These are phyloP conservation scores for Ogataea nonfermentans DNA, from an alignment of 805 yeast genomes.

Conservation along the genomic window DNA sequence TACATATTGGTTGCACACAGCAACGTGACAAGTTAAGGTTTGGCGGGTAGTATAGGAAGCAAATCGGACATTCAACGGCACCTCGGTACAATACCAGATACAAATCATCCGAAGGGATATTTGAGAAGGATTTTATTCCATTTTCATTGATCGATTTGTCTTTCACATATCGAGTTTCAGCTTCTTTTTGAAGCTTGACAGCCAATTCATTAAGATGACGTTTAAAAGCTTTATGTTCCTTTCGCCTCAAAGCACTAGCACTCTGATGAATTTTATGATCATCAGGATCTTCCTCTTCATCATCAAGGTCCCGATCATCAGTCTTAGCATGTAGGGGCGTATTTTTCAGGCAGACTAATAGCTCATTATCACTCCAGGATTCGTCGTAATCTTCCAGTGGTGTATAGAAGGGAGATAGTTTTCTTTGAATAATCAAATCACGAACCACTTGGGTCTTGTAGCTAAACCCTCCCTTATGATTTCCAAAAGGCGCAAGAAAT, in stretches of 20 bases:
- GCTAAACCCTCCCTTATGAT: slow-evolving; percentile 73
- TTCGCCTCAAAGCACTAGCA: slow-evolving; percentile 44
- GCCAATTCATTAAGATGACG: slow-evolving; percentile 41
- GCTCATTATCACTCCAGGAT: slow-evolving; percentile 67
- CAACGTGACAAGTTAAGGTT: slow-evolving; percentile 79
- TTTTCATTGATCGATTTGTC: slow-evolving; percentile 29
- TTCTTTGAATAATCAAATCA: slow-evolving; percentile 62
- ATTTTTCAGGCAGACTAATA: slow-evolving; percentile 50
- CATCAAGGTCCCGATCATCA: slow-evolving; percentile 42
- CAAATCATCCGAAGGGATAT: slow-evolving; percentile 43
- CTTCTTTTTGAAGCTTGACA: slow-evolving; percentile 36
- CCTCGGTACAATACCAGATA: slow-evolving; percentile 61
- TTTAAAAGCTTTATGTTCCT: slow-evolving; percentile 45
- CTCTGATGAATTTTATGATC: slow-evolving; percentile 58
- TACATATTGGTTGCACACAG: slow-evolving; percentile 89
- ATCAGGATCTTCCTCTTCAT: slow-evolving; percentile 60
- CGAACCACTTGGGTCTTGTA: slow-evolving; percentile 75
- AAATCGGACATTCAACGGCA: slow-evolving; percentile 88
- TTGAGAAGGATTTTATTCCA: slow-evolving; percentile 29
- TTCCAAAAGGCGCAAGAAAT: slow-evolving; percentile 85
- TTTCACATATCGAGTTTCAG: slow-evolving; percentile 32
- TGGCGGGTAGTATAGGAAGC: slow-evolving; percentile 82
- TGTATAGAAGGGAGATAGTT: slow-evolving; percentile 84
- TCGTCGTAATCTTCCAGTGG: slow-evolving; percentile 81
- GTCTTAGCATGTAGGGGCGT: slow-evolving; percentile 56